Evolutionary conservation across 2,329 filamentous ascomycete genomes (phyloP), one percentile per base, ranked within the genome.

Genomic region (Diplodia corticola): DNA sequence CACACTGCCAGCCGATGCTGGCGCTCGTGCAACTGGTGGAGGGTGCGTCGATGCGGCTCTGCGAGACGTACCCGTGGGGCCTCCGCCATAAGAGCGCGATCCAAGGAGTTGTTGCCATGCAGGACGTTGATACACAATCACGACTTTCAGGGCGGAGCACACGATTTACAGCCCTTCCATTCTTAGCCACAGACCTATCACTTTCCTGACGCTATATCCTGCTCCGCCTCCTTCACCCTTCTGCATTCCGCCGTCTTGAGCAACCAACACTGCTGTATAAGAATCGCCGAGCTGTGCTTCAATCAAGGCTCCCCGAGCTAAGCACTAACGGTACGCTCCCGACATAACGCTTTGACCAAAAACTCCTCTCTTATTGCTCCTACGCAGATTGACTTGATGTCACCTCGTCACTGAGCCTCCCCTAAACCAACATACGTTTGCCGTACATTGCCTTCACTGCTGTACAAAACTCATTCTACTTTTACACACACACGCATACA

Each of bases 141-240:
- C 61, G 33, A 55, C 61, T 64, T 63, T 55, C 51, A 60, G 48
- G 64, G 64, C 64, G 64, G 46, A 65, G 64, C 64, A 65, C 50
- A 33, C 44, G 33, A 17, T 33, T 33, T 35, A 30, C 51, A 35
- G 51, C 44, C 28, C 50, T 46, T 48, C 63, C 64, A 60, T 40
- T 59, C 54, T 65, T 65, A 65, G 64, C 37, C 35, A 35, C 33
- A 26, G 35, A 35, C 63, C 30, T 28, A 44, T 50, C 63, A 57
- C 64, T 59, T 46, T 46, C 64, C 44, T 60, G 44, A 24, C 51
- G 53, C 22, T 65, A 22, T 30, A 65, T 22, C 35, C 28, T 65
- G 54, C 64, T 65, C 51, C 54, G 64, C 64, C 64, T 60, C 64
- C 7, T 57, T 55, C 37, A 12, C 40, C 28, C 33, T 61, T 61